Evolutionary conservation across 345 rosid species (phyloP).

Genomic region (Balakata baccata): DNA sequence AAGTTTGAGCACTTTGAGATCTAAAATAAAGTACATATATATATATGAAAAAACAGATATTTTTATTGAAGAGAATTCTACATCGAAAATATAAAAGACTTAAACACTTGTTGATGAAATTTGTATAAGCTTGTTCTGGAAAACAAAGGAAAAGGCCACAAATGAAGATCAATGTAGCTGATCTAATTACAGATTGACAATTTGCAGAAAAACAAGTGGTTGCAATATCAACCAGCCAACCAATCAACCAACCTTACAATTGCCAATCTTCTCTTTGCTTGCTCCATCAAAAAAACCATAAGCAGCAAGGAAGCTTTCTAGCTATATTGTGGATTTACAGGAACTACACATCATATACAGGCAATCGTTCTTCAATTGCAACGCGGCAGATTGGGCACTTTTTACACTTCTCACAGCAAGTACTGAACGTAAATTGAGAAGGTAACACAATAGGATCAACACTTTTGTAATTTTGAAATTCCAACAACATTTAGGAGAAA

Average conservation of each 20-base stretch:
- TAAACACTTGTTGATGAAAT: no score
- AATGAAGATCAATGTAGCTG: background rate
- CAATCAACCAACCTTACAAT: background rate
- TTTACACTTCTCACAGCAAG: conserved; percentile 86
- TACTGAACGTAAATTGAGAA: conserved; percentile 35
- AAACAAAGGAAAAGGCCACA: background rate
- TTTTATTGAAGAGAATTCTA: no score
- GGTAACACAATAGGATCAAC: background rate
- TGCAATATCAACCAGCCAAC: background rate
- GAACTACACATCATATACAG: conserved; percentile 61
- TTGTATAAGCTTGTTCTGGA: background rate
- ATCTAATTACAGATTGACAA: background rate
- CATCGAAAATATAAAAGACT: no score
- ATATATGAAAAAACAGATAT: no score
- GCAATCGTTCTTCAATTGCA: conserved; percentile 61
- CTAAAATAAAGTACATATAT: no score
- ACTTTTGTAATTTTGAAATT: background rate
- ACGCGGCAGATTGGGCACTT: conserved; percentile 84
- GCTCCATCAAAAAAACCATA: conserved; percentile 46
- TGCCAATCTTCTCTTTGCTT: conserved; percentile 31
- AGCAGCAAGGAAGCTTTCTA: conserved; percentile 31
- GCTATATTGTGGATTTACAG: background rate
- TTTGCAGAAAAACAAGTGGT: background rate
- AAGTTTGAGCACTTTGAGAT: no score
- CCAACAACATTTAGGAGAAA: background rate